Evolutionary conservation across 2,329 filamentous ascomycete species (phyloP).

Genomic region (Huntiella decipiens): DNA sequence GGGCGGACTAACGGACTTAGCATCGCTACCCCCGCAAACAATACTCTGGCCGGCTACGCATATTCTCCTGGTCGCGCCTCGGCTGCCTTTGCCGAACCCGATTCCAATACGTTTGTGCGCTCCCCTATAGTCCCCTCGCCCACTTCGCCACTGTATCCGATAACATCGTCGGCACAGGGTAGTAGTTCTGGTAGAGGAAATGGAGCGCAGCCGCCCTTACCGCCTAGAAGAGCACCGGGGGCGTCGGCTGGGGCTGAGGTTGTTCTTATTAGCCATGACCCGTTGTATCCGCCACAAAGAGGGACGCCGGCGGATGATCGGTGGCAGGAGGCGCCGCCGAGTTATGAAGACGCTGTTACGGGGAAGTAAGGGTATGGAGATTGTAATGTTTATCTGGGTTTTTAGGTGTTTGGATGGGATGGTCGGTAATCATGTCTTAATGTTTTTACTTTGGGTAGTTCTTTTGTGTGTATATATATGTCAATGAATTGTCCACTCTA

Average conservation of each 20-base stretch:
- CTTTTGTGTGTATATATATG: no score
- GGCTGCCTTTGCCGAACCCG: neutral
- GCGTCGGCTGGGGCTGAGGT: slow-evolving; percentile 14
- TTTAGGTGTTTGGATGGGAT: no score
- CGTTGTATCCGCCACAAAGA: slow-evolving; percentile 40
- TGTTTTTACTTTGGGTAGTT: no score
- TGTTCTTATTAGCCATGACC: slow-evolving; percentile 22
- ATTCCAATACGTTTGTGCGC: neutral
- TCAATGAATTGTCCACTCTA: no score
- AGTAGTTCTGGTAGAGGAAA: neutral
- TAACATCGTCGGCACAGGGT: neutral
- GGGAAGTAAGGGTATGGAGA: slow-evolving; percentile 42
- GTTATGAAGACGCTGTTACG: slow-evolving; percentile 84
- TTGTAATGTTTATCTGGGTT: no score
- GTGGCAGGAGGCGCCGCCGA: slow-evolving; percentile 70
- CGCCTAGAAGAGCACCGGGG: slow-evolving; percentile 12
- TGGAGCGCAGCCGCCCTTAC: slow-evolving; percentile 11
- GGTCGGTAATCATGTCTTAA: no score
- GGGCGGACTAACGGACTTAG: neutral
- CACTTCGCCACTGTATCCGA: neutral
- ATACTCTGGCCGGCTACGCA: neutral
- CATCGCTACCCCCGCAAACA: neutral
- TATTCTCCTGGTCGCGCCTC: neutral
- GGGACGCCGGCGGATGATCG: slow-evolving; percentile 24
- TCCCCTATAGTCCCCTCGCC: neutral